Evolutionary conservation across 495 filamentous ascomycete genomes (phyloP), one percentile per base, ranked within the genome.

Genomic region (Aspergillus panamensis): DNA sequence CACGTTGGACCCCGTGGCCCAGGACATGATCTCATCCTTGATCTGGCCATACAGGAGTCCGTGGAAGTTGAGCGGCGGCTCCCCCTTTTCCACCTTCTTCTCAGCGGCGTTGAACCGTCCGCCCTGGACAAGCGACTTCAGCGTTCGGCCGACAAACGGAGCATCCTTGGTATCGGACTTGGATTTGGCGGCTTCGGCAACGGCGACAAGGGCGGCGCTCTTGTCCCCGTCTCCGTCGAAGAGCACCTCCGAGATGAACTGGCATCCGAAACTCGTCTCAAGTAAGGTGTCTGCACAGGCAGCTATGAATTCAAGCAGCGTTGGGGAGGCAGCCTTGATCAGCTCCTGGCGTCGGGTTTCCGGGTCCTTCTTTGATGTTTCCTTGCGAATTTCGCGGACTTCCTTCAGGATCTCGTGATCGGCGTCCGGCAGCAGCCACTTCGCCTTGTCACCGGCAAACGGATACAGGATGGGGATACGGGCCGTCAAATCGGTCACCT

Each of bases 331-430:
- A 3, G 72, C 71, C 53, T 82, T 82, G 37, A 90, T 76, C 35
- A 97, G 77, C 65, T 96, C 95, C 57, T 84, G 79, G 48, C 86
- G 85, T 32, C 95, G 83, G 35, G 82, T 72, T 14, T 83, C 84
- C 2, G 90, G 78, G 55, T 95, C 89, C 69, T 99, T 99, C 75
- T 97, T 99, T 53, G 90, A 95, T 13, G 90, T 94, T 30, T 80
- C 83, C 59, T 83, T 81, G 31, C 91, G 84, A 58, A 90, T 82
- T 47, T 83, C 82, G 62, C 91, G 87, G 37, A 97, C 74, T 65
- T 93, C 87, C 56, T 82, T 73, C 25, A 97, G 72, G 10, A 92
- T 64, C 43, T 82, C 79, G 39, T 88, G 65, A 62, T 91, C 87
- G 13, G 71, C 65, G 8, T 79, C 75, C 2, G 84, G 75, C 57